phyloP scores from a whole-genome alignment of 768 basidiomycete species.

The Phylloporus sp. region DNA sequence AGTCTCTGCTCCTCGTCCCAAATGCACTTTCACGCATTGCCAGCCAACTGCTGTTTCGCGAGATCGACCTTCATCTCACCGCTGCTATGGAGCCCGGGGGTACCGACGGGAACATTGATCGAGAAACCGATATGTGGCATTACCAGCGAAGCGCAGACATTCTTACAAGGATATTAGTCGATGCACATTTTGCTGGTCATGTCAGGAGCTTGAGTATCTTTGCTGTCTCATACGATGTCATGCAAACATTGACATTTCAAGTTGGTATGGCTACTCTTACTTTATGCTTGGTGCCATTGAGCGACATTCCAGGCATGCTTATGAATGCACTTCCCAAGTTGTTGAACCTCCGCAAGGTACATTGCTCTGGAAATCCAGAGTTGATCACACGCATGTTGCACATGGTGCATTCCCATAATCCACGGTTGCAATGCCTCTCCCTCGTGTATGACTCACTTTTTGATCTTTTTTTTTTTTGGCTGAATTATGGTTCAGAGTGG shows the following conservation, averaged over 20 bases:
- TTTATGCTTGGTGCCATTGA: neutral
- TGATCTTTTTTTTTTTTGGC: neutral
- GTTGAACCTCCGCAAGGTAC: slow-evolving; percentile 53
- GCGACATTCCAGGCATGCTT: slow-evolving; percentile 50
- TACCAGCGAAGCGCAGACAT: slow-evolving; percentile 65
- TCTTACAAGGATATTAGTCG: slow-evolving; percentile 60
- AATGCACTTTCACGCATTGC: slow-evolving; percentile 67
- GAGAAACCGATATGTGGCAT: slow-evolving; percentile 46
- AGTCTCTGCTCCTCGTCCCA: slow-evolving; percentile 58
- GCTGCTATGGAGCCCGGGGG: slow-evolving; percentile 26
- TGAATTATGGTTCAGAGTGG: slow-evolving; percentile 18
- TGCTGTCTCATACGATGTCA: slow-evolving; percentile 45
- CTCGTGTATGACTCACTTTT: slow-evolving; percentile 39
- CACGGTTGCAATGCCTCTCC: slow-evolving; percentile 54
- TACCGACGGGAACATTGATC: slow-evolving; percentile 7
- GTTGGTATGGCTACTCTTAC: slow-evolving; percentile 40
- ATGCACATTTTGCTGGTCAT: slow-evolving; percentile 53
- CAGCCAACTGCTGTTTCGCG: slow-evolving; percentile 60
- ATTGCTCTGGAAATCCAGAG: slow-evolving; percentile 55
- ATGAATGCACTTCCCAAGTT: slow-evolving; percentile 65
- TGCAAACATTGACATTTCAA: slow-evolving; percentile 58
- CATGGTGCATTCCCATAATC: slow-evolving; percentile 48
- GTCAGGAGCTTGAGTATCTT: slow-evolving; percentile 59
- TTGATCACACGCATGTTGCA: slow-evolving; percentile 50
- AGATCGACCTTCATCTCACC: slow-evolving; percentile 62